A percentile compares a stretch with the other conserved stretches of the same genome.
Conservation (phyloP, 176 grass and related monocot species). For the Dendrocalamus sinicus region DNA sequence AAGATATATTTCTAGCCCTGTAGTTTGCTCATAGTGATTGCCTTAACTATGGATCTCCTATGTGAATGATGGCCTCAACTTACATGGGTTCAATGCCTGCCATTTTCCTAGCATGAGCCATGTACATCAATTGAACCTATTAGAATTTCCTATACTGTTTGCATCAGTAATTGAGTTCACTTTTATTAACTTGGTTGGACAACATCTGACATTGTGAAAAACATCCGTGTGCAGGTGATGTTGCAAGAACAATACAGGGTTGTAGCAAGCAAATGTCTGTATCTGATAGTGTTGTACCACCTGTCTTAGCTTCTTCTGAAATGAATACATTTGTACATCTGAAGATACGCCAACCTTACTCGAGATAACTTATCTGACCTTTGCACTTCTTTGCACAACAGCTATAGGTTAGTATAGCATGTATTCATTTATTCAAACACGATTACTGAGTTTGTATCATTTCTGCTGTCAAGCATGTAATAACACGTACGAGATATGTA, state of each 20-base stretch:
- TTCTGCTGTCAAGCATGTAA: constrained; percentile 27
- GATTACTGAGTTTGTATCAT: constrained; percentile 8
- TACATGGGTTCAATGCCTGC: neutral
- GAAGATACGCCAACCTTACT: constrained; percentile 20
- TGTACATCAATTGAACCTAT: neutral
- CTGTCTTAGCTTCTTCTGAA: constrained; percentile 5
- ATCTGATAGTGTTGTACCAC: constrained; percentile 34
- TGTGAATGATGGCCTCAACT: constrained; percentile 7
- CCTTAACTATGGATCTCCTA: neutral
- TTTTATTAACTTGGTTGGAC: constrained; percentile 7
- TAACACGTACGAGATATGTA: neutral
- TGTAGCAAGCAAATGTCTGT: constrained; percentile 42
- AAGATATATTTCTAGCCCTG: neutral
- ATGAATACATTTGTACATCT: constrained; percentile 31
- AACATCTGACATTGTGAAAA: constrained; percentile 26
- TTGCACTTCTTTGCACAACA: constrained; percentile 30
- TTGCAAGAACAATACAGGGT: constrained; percentile 20
- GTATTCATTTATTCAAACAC: constrained; percentile 25
- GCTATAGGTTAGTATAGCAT: constrained; percentile 31
- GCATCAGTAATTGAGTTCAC: constrained; percentile 6
- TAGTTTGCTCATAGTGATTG: constrained; percentile 25
- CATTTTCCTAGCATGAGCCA: constrained; percentile 8
- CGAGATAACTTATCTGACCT: constrained; percentile 15
- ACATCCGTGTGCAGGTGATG: constrained; percentile 53
- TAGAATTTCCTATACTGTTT: neutral